Evolutionary conservation across 352 stramenopile species (phyloP).

Genomic region (Phytophthora niederhauseri): DNA sequence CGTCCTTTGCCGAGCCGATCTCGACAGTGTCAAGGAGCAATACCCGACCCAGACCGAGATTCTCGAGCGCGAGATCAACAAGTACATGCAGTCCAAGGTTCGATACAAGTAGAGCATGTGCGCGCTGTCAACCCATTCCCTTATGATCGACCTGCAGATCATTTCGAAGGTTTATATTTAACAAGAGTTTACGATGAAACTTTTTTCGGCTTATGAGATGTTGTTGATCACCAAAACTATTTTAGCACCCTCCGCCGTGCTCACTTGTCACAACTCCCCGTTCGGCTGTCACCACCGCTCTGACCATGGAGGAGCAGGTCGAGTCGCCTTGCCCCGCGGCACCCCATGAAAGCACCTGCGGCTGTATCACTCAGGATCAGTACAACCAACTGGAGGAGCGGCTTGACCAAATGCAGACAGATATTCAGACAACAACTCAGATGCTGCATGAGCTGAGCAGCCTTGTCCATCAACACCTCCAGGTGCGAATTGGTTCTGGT

Average conservation of each 20-base stretch:
- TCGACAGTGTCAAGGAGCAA: slow-evolving; percentile 66
- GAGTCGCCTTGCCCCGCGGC: background rate
- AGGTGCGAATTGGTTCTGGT: background rate
- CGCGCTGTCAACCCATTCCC: background rate
- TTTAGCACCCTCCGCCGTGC: background rate
- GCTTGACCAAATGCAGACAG: slow-evolving; percentile 16
- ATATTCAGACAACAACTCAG: slow-evolving; percentile 8
- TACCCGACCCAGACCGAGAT: slow-evolving; percentile 58
- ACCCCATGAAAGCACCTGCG: slow-evolving; percentile 3
- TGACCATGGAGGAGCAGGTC: slow-evolving; percentile 4
- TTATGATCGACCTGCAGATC: no score
- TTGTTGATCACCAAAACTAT: background rate
- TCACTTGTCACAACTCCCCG: background rate
- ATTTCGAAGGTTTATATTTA: background rate
- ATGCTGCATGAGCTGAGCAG: slow-evolving; percentile 19
- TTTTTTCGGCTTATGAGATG: background rate
- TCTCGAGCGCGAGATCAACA: slow-evolving; percentile 71
- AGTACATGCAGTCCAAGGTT: slow-evolving; percentile 72
- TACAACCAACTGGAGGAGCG: slow-evolving; percentile 13
- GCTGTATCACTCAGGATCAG: slow-evolving; percentile 4
- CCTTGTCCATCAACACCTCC: slow-evolving; percentile 9
- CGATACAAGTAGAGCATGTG: slow-evolving; percentile 47
- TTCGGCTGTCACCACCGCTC: background rate
- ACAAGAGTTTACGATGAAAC: background rate
- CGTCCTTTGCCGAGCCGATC: slow-evolving; percentile 53